These are phyloP conservation scores for Galeopsis tetrahit DNA, from an alignment of 257 asterid species.

Conservation along the genomic window DNA sequence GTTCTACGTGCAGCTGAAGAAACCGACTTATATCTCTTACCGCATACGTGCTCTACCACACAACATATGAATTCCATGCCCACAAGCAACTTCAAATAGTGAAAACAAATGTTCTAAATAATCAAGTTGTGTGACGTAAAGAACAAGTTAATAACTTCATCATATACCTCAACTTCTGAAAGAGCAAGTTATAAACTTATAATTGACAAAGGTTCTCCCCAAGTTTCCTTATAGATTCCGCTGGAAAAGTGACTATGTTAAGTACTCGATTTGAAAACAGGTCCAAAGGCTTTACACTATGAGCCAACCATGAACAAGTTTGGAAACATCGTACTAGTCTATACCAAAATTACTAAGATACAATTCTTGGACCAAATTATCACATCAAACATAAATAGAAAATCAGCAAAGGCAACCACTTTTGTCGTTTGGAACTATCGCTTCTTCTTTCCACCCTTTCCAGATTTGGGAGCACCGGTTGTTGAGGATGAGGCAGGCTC, in stretches of 20 bases:
- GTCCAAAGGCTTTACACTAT: not conserved
- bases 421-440: conserved; percentile 44
- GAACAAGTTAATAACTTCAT: not conserved
- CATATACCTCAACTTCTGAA: not conserved
- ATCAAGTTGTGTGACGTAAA: not conserved
- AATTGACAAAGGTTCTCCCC: not conserved
- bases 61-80: not conserved
- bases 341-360: not conserved
- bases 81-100: not conserved
- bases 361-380: not conserved
- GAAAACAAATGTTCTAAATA: not conserved
- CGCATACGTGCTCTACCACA: no score
- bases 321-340: not conserved
- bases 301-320: not conserved
- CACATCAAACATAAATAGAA: not conserved
- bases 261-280: not conserved
- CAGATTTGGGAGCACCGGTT: conserved; percentile 71
- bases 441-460: conserved; percentile 91
- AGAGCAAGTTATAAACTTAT: not conserved
- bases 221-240: not conserved
- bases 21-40: no score
- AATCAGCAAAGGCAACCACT: not conserved
- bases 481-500: conserved; percentile 69
- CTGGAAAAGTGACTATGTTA: not conserved
- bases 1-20: no score